Base-by-base conservation (phyloP, 768 basidiomycete genomes). In the Kwoniella sp. region DNA sequence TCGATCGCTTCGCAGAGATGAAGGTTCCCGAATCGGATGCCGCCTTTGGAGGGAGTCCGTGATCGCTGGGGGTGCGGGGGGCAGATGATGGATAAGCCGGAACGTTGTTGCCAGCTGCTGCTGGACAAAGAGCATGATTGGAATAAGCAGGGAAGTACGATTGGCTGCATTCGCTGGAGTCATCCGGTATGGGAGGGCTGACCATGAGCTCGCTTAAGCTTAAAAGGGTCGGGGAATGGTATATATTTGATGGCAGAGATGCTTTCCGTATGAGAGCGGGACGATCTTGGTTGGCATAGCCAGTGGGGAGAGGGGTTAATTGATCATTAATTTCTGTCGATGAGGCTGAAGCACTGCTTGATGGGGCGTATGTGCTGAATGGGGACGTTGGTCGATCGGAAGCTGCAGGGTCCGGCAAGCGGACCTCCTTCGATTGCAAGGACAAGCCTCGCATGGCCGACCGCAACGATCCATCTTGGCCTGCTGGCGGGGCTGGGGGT, bases 121-220 rank as follows among this genome's bases (percentile, higher is more conserved):
- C 40, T 15, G 17, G 40, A 9, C 4, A 19, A 9, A 6, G 40
- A 44, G 40, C 8, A 44, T 44, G 40, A 44, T 44, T 44, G 40
- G 40, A 19, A 19, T 44, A 44, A 2, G 56, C 44, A 44, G 58
- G 64, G 36, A 65, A 60, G n/a, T 64, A 64, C 2, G 62, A 64
- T 19, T 60, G 58, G n/a, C 26, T 25, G 25, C 21, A 30, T 7
- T 64, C 54, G 26, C 50, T 50, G 29, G 40, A 44, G 40, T 48
- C 49, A 30, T 54, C 52, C 3, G 53, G 52, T 21, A 54, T 30
- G 17, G 65, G 50, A 13, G 65, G 55, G 22, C 58, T 51, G 25
- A 53, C 54, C 21, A 66, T 33, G 30, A 66, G 60, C 46, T 66
- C 65, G 48, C 65, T 66, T 7, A 66, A 30, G 50, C 58, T 44